These are phyloP conservation scores for Kwoniella bestiolae DNA, from an alignment of 768 basidiomycete genomes.

Conservation along the genomic window DNA sequence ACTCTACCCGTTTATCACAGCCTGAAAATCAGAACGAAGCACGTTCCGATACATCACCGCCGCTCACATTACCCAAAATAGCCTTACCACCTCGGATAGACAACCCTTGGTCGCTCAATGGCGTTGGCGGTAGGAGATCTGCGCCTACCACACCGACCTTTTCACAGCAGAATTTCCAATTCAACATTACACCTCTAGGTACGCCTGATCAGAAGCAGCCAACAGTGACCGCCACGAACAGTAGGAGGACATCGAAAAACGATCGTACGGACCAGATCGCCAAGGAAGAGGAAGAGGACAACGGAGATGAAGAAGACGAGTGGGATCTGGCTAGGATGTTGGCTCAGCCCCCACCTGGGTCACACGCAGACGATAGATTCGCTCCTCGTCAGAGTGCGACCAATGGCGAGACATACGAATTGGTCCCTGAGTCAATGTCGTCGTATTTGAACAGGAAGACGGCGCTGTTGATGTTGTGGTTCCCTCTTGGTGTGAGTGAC, in stretches of 20 bases:
- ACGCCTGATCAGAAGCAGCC: neutral
- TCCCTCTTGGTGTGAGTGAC: constrained; percentile 56
- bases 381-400: constrained; percentile 10
- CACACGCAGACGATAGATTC: constrained; percentile 24
- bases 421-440: constrained; percentile 55
- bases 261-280: constrained; percentile 16
- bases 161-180: constrained; percentile 6
- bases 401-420: constrained; percentile 39
- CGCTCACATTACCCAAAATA: neutral
- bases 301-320: constrained; percentile 31
- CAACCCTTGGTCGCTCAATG: neutral
- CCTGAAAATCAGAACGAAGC: too few relatives aligned
- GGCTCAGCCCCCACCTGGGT: constrained; percentile 27
- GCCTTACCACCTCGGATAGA: neutral
- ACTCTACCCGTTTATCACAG: too few relatives aligned
- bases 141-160: neutral
- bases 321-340: constrained; percentile 48
- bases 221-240: neutral
- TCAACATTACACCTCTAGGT: neutral
- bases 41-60: too few relatives aligned
- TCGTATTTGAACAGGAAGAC: constrained; percentile 58
- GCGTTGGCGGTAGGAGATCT: neutral
- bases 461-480: constrained; percentile 56
- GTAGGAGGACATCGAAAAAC: neutral
- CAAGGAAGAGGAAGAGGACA: constrained; percentile 12